Conservation (phyloP, 805 yeast species). For the Limtongia smithiae region DNA sequence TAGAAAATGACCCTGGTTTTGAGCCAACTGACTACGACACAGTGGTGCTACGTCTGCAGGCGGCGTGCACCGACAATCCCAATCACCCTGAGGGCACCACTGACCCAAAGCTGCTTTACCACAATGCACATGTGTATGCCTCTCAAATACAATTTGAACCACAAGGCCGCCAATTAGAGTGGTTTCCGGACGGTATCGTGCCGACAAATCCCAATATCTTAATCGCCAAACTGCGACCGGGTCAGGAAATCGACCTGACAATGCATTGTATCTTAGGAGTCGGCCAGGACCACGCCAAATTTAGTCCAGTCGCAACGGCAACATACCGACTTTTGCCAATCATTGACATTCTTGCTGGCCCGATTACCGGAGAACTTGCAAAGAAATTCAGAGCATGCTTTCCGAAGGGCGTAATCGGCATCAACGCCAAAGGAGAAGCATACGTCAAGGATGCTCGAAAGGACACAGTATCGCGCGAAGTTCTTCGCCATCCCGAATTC, state of each 20-base stretch:
- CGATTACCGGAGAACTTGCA: constrained; percentile 76
- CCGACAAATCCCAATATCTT: constrained; percentile 75
- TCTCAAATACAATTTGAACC: constrained; percentile 86
- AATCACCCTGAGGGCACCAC: constrained; percentile 73
- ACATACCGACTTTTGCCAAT: constrained; percentile 90
- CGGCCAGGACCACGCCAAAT: constrained; percentile 95
- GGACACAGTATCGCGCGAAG: constrained; percentile 97
- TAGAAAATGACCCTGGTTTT: constrained; percentile 37
- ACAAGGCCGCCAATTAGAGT: constrained; percentile 77
- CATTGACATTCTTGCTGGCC: constrained; percentile 63
- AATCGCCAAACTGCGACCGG: constrained; percentile 90
- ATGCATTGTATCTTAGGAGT: constrained; percentile 89
- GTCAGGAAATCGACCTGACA: constrained; percentile 87
- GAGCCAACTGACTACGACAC: constrained; percentile 82
- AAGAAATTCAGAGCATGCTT: constrained; percentile 80
- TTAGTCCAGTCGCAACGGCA: constrained; percentile 95
- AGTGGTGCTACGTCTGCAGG: constrained; percentile 74
- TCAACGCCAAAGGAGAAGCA: constrained; percentile 52
- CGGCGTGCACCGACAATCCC: constrained; percentile 79
- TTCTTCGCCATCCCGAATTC: constrained; percentile 87
- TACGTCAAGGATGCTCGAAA: constrained; percentile 83
- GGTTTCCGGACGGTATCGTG: constrained; percentile 50
- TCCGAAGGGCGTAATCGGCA: constrained; percentile 80
- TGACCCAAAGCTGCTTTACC: constrained; percentile 78
- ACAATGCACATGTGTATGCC: constrained; percentile 85